Base-by-base conservation (phyloP, 805 yeast genomes). In the Jamesozyma piceae region DNA sequence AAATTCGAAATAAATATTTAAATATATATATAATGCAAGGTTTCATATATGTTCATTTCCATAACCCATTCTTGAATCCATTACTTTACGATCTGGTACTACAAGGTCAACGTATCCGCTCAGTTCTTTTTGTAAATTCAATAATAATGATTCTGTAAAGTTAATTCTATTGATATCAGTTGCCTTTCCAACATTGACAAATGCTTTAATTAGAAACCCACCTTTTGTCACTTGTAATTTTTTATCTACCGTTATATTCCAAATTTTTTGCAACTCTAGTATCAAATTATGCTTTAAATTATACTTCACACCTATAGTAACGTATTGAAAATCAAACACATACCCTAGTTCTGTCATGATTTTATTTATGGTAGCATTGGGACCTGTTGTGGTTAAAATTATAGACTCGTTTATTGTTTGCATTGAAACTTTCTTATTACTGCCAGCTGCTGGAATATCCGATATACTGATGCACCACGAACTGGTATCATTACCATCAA, bases 381-480 rank as follows among this genome's bases (percentile, higher is more conserved):
- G 26, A 10, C 63, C 61, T 10, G 53, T 52, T 1, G 57, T 43
- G 5, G 63, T 51, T 9, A 50, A 31, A 5, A 74, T 49, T 14
- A 57, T 52, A 14, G 75, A 60, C 54, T 81, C 87, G 46, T 80
- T 69, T 11, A 85, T 71, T 15, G 84, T 74, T 57, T 87, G 94
- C 45, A 74, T 77, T 20, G 71, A 73, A 42, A 73, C 80, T 58
- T 74, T 72, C 53, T 74, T 71, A 33, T 48, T 54, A 63, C 70
- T 74, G 3, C 90, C 90, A 9, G 86, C 89, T 5, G 80, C 75
- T 2, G 92, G 92, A 11, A 84, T 80, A 60, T 84, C 94, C 4
- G 76, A 67, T 21, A 78, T 67, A 50, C 76, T 82, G 6, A 83
- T 53, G 1, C 80, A 71, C 90, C 89, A 83, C 5, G 55, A 36